Conservation (phyloP, 2,329 filamentous ascomycete genomes). For the Penicillium freii region DNA sequence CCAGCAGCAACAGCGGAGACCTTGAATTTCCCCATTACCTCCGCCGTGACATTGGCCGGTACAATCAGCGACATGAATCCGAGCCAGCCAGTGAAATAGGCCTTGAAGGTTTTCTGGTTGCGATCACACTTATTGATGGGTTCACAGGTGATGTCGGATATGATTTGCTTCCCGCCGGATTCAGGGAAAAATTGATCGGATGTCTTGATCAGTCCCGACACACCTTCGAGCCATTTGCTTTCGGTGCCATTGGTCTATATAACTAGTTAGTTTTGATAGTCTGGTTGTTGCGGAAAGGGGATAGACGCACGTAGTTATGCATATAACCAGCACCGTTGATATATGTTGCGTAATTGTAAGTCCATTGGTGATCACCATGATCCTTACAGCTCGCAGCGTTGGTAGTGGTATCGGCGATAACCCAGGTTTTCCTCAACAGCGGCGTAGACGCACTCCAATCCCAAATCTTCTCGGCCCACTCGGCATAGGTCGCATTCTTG, state of each 20-base stretch:
- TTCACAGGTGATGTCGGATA: conserved; percentile 66
- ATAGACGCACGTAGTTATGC: conserved; percentile 53
- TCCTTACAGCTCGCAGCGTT: conserved; percentile 58
- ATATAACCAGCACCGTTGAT: conserved; percentile 61
- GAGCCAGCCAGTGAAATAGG: conserved; percentile 64
- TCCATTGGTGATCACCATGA: conserved; percentile 62
- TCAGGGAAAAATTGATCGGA: conserved; percentile 49
- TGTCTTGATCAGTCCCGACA: conserved; percentile 55
- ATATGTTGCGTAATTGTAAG: conserved; percentile 62
- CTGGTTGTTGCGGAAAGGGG: neutral
- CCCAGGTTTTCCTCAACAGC: conserved; percentile 59
- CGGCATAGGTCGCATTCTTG: conserved; percentile 61
- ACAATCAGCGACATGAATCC: conserved; percentile 58
- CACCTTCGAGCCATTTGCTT: conserved; percentile 52
- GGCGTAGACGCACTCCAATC: conserved; percentile 57
- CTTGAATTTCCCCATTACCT: conserved; percentile 56
- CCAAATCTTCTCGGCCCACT: conserved; percentile 60
- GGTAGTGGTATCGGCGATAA: conserved; percentile 63
- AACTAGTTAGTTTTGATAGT: conserved; percentile 28
- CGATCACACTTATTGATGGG: conserved; percentile 57
- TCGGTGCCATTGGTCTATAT: conserved; percentile 47
- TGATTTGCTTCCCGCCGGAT: conserved; percentile 48
- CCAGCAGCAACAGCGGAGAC: conserved; percentile 59
- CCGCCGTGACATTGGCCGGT: conserved; percentile 50
- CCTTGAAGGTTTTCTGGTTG: conserved; percentile 70